Base-by-base conservation (phyloP, 176 grass and related monocot species). In the Aegilops umbellulata region DNA sequence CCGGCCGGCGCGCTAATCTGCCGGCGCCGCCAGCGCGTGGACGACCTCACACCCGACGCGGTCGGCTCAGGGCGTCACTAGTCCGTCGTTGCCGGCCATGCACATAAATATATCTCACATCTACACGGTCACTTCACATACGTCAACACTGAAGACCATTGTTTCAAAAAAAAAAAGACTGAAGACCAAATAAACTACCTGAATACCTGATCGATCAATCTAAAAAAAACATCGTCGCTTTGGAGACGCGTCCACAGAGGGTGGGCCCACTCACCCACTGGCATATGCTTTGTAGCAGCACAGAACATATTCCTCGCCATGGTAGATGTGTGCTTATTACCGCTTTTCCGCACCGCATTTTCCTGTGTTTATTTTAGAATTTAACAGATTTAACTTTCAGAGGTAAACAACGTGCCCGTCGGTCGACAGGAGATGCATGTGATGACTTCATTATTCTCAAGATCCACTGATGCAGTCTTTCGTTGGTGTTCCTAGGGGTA, bases 1-100 rank as follows among this genome's bases (percentile, higher is more conserved):
- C 86, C 32, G 17, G 76, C 82, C 82, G 2, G 67, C 16, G 77
- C 69, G 81, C 77, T 90, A 79, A 90, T 87, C 74, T 76, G 27
- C 67, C 75, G 80, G 85, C 68, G 89, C 89, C 89, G 89, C 80
- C 89, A 38, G 51, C 26, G 32, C 6, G 2, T 39, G 57, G 74
- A 73, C 67, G 60, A 17, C 89, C 80, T 90, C 89, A 87, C 53
- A 25, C 71, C 20, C 44, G 38, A 2, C 22, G 53, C 6, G 3
- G 44, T 61, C 77, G 35, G 8, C 74, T 15, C 46, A 26, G 71
- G 2, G 3, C 14, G 51, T 62, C 69, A 31, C 26, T 8, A 12
- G 36, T 17, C 65, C 10, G 19, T 27, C 64, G 64, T 34, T 23
- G 72, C 72, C 72, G 72, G 25, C 72, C 42, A 75, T 29, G 42